Evolutionary conservation across 257 asterid genomes (phyloP), one percentile per base, ranked within the genome.

Genomic region (Rauvolfia tetraphylla): DNA sequence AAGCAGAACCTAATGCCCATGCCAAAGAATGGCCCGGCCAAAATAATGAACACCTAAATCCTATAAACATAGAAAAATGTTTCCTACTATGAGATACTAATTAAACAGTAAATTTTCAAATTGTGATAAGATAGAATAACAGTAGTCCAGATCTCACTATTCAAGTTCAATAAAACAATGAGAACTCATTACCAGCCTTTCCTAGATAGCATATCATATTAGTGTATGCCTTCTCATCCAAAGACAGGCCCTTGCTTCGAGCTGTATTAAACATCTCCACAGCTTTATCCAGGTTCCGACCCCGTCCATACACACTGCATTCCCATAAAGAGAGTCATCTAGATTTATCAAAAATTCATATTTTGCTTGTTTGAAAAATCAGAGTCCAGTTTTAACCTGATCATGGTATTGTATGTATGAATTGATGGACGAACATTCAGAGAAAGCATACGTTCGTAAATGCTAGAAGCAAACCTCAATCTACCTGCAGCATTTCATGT

Each of bases 191-290:
- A 95, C 98, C 98, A 74, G 98, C 92, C 90, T 95, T 95, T 76
- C 97, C 98, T 68, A 86, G 93, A 79, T 87, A 88, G 86, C 83
- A 80, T 80, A 95, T 95, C 90, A 95, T 81, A 81, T 91, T 95
- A 76, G 95, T 88, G 83, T 90, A 92, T 58, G 88, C 87, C 87
- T 92, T 95, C 89, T 91, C 98, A 86, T 92, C 98, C 90, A 95
- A 77, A 51, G 88, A 49, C 62, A 84, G 75, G 34, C 91, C 96
- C 86, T 48, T 81, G 81, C 83, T 83, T 77, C 72, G 88, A 80
- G 95, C 98, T 81, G 76, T 76, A 72, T 85, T 80, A 84, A 92
- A 91, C 75, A 88, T 85, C 82, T 95, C 89, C 73, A 90, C 81
- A 29, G 87, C 97, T 85, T 92, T 92, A 71, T 87, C 91, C 79